Evolutionary conservation across 1,139 yeast genomes (phyloP).

Genomic region (Hyphopichia burtonii): DNA sequence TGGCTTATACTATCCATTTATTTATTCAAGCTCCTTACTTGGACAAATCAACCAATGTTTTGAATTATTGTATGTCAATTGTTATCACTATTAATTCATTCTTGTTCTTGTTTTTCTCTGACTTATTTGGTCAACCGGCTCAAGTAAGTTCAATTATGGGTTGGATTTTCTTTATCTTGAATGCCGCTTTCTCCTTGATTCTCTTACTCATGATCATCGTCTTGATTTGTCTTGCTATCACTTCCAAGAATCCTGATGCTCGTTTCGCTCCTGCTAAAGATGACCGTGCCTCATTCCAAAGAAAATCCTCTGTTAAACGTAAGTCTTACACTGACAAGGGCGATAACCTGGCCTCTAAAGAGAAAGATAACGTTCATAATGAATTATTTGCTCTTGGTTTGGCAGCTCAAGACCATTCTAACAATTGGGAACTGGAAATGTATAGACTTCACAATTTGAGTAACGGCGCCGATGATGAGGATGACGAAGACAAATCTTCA

Average conservation of each 20-base stretch:
- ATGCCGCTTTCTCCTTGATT: slow-evolving; percentile 73
- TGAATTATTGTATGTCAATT: slow-evolving; percentile 61
- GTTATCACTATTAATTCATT: slow-evolving; percentile 71
- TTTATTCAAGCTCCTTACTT: slow-evolving; percentile 63
- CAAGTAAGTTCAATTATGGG: slow-evolving; percentile 75
- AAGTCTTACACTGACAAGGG: slow-evolving; percentile 9
- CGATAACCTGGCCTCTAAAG: slow-evolving; percentile 11
- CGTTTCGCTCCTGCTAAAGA: slow-evolving; percentile 81
- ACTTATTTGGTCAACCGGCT: slow-evolving; percentile 66
- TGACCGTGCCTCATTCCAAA: slow-evolving; percentile 81
- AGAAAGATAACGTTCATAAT: slow-evolving; percentile 18
- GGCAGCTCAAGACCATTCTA: slow-evolving; percentile 71
- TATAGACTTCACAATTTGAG: slow-evolving; percentile 42
- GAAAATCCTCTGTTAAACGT: slow-evolving; percentile 41
- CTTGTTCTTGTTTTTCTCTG: slow-evolving; percentile 71
- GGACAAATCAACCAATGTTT: slow-evolving; percentile 69
- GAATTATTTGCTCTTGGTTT: slow-evolving; percentile 66
- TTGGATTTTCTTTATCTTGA: slow-evolving; percentile 72
- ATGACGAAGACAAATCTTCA: slow-evolving; percentile 12
- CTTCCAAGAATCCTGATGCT: slow-evolving; percentile 78
- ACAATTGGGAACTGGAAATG: slow-evolving; percentile 69
- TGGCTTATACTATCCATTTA: slow-evolving; percentile 57
- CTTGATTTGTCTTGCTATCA: slow-evolving; percentile 52
- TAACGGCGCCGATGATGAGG: slow-evolving; percentile 12
- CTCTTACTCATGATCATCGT: slow-evolving; percentile 61